Evolutionary conservation across 495 filamentous ascomycete genomes (phyloP), one percentile per base, ranked within the genome.

Genomic region (Penicillium simplicissimum): DNA sequence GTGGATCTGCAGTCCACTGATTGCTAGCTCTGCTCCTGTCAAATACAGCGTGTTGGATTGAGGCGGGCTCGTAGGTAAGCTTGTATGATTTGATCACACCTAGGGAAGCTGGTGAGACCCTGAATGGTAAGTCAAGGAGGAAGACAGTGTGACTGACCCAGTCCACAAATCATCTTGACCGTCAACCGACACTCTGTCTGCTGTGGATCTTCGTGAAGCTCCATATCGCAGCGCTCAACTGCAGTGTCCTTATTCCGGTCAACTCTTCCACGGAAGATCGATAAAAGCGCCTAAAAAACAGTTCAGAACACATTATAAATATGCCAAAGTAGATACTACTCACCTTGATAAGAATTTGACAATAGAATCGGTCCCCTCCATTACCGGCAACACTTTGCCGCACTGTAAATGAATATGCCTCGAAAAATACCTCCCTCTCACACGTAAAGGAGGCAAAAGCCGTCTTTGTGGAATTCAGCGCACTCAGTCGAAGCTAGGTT

Each of bases 81-180:
- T 89, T 90, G 68, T 97, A 96, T 4, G 91, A 94, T 61, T 96
- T 96, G 35, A 92, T 88, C 34, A 97, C 92, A 9, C 93, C 92
- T 88, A 57, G 52, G 31, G 53, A 47, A 7, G 17, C 58, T 52
- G 51, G 70, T 59, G 45, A 40, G 6, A 10, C 34, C 17, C 3
- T 19, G 37, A 42, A 58, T 36, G 13, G 56, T n/a, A n/a, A 4
- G 59, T 14, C 25, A 7, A 6, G 6, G 8, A 5, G 4, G 55
- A 0, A 52, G n/a, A 5, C 33, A n/a, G n/a, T 25, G 52, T 21
- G 34, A 63, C 74, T 36, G 74, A 90, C 92, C 94, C 71, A 97
- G 91, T 62, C 87, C 88, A 75, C 92, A 97, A 14, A 92, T 78
- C 74, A 97, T 88, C 70, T 86, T 88, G 25, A 96, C 85, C 53